Evolutionary conservation across 768 basidiomycete species (phyloP), one percentile per base, ranked within the genome.

Genomic region (Rhodosporidiobolus sp.): DNA sequence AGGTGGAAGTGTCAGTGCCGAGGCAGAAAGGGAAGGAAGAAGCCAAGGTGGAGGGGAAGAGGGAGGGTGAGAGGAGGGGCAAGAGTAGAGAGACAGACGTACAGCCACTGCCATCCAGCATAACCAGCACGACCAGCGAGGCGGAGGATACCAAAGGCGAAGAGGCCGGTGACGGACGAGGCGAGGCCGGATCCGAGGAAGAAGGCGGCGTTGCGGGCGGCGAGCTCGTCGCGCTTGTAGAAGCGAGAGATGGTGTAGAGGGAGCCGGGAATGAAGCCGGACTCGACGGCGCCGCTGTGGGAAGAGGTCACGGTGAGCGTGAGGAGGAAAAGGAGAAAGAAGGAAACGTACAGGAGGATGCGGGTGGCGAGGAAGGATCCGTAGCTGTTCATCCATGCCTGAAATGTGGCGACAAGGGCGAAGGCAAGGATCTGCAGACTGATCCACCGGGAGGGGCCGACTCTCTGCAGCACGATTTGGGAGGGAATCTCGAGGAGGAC

Each of bases 201-300:
- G 76, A 80, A 80, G 67, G 78, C 48, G 11, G 76, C 65, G 55
- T 74, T 75, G 24, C 78, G 52, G 26, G 60, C 66, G 0, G 79
- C 79, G 10, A 79, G 65, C 67, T 81, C 80, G 28, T 65, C 70
- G 14, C 77, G 70, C 26, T 77, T 79, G 72, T 79, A 78, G 61
- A 76, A 77, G 1, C 69, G 72, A 26, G 77, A 79, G 45, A 78
- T 67, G 38, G 69, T 62, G 73, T 72, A 78, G 4, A 76, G 58
- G n/a, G 70, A 64, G 56, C 78, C 79, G 12, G 80, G 79, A 61
- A 80, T 81, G 73, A 77, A 79, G 34, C 79, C 77, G 24, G 75
- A 66, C 69, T 78, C 79, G 20, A 79, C 54, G 19, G 78, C 34
- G 20, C 55, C 55, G 32, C 56, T 56, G 55, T 11, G 32, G 30